These are phyloP conservation scores for Hericium alpestre DNA, from an alignment of 768 basidiomycete species.

Conservation along the genomic window DNA sequence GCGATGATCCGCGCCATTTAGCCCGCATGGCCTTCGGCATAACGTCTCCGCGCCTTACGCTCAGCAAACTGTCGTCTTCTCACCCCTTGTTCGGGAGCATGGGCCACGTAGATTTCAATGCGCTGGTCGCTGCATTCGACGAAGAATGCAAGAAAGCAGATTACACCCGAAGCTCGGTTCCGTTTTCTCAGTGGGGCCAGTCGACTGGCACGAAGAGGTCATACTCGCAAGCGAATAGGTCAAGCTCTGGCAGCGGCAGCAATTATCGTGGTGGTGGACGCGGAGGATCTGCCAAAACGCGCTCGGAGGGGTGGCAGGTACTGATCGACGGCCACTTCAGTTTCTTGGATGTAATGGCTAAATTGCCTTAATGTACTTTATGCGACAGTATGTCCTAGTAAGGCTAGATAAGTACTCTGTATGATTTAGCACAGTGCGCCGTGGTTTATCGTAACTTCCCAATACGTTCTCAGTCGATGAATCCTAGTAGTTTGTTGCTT, in stretches of 20 bases:
- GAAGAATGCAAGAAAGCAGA: constrained; percentile 28
- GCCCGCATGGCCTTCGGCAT: constrained; percentile 43
- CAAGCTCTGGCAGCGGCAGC: background rate
- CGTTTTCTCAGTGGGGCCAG: background rate
- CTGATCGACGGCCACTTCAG: background rate
- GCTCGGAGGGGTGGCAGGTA: background rate
- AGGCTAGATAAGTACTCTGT: no score
- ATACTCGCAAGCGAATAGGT: background rate
- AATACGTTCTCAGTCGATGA: no score
- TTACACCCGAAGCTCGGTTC: constrained; percentile 14
- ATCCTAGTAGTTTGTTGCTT: no score
- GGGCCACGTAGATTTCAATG: constrained; percentile 29
- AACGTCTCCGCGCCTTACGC: constrained; percentile 33
- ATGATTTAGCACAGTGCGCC: no score
- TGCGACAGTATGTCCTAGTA: no score
- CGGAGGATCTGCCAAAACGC: constrained; percentile 3
- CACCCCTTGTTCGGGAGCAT: constrained; percentile 37
- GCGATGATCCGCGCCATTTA: constrained; percentile 39
- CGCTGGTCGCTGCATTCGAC: constrained; percentile 31
- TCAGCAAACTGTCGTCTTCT: constrained; percentile 28
- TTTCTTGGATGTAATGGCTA: no score
- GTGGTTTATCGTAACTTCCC: no score
- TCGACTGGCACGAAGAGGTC: constrained; percentile 1
- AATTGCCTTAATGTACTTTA: no score
- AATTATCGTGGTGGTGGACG: background rate